Evolutionary conservation across 768 basidiomycete species (phyloP).

Genomic region (Termitomyces eurrhizus): DNA sequence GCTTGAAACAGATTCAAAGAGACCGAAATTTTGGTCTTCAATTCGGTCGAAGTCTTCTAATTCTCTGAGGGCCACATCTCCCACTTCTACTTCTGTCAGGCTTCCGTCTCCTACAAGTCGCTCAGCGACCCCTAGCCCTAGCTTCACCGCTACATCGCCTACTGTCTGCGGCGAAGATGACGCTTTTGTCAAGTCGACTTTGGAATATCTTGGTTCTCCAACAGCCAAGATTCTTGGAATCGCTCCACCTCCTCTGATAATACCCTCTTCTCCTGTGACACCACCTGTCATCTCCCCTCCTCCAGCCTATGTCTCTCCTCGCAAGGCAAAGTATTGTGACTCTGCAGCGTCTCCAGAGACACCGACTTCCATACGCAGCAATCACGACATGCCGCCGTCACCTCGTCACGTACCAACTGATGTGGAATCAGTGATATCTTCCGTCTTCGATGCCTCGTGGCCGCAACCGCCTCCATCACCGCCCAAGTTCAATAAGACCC

Average conservation of each 20-base stretch:
- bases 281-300: conserved; percentile 21
- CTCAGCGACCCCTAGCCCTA: conserved; percentile 22
- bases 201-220: conserved; percentile 42
- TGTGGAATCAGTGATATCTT: conserved; percentile 31
- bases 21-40: conserved; percentile 18
- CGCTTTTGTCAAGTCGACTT: conserved; percentile 38
- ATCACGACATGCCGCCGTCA: conserved; percentile 13
- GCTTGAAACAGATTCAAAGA: conserved; percentile 28
- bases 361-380: conserved; percentile 8
- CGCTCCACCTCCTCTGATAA: conserved; percentile 18
- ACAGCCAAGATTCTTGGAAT: conserved; percentile 40
- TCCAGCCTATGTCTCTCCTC: conserved; percentile 13
- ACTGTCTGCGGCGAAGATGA: conserved; percentile 28
- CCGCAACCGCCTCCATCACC: conserved; percentile 29
- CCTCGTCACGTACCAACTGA: conserved; percentile 26
- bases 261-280: conserved; percentile 3
- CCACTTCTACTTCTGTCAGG: conserved; percentile 16
- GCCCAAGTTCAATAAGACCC: background rate
- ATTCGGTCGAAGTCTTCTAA: conserved; percentile 17
- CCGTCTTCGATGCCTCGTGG: conserved; percentile 37
- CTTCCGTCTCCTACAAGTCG: conserved; percentile 24
- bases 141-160: conserved; percentile 17
- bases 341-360: conserved; percentile 14
- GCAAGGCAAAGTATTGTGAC: conserved; percentile 9
- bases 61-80: conserved; percentile 15